Conservation (phyloP, 1,139 yeast species). For the Candida mesenterica region DNA sequence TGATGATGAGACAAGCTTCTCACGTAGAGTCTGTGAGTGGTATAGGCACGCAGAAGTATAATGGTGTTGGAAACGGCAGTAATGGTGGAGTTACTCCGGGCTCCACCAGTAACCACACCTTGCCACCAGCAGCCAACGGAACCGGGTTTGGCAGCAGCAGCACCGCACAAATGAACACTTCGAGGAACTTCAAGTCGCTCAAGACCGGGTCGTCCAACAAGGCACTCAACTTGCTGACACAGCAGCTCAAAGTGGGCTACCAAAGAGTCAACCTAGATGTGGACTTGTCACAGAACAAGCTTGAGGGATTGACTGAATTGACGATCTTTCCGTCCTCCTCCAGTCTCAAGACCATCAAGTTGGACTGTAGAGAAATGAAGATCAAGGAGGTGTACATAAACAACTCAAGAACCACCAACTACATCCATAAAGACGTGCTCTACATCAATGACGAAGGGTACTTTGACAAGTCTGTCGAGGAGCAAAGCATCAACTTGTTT, state of each 20-base stretch:
- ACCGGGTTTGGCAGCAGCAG: slow-evolving; percentile 4
- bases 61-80: slow-evolving; percentile 2
- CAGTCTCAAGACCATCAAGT: slow-evolving; percentile 53
- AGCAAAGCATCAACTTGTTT: slow-evolving; percentile 32
- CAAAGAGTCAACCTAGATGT: slow-evolving; percentile 69
- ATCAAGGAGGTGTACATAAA: slow-evolving; percentile 67
- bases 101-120: not conserved
- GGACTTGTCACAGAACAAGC: slow-evolving; percentile 51
- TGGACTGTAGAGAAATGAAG: slow-evolving; percentile 80
- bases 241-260: slow-evolving; percentile 58
- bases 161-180: slow-evolving; percentile 6
- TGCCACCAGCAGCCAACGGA: slow-evolving; percentile 8
- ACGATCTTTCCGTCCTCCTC: slow-evolving; percentile 72
- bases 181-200: slow-evolving; percentile 11
- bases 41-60: slow-evolving; percentile 1
- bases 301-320: slow-evolving; percentile 79
- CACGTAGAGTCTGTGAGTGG: slow-evolving; percentile 4
- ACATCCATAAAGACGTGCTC: slow-evolving; percentile 38
- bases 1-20: slow-evolving; percentile 4
- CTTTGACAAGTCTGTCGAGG: slow-evolving; percentile 24
- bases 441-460: slow-evolving; percentile 36
- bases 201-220: slow-evolving; percentile 16
- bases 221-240: slow-evolving; percentile 30
- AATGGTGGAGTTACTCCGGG: not conserved
- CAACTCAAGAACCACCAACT: slow-evolving; percentile 30